Evolutionary conservation across 73 alveolate genomes (phyloP), one percentile per base, ranked within the genome.

Genomic region (Breviolum minutum): DNA sequence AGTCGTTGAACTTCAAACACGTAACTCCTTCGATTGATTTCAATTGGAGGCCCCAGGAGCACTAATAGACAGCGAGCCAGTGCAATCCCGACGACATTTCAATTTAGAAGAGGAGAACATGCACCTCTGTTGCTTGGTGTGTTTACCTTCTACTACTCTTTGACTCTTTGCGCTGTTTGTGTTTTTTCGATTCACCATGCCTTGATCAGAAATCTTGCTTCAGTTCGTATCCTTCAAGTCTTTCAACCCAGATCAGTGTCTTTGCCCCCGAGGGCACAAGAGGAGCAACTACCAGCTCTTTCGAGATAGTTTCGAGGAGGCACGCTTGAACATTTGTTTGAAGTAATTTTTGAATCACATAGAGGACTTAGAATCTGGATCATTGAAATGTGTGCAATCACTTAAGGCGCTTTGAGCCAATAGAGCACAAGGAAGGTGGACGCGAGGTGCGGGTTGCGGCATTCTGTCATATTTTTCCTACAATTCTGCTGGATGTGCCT

Each of bases 61-160:
- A 6, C 88, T 91, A 20, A 29, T 91, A 30, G 97, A 91, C 68
- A 60, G 88, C 29, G 97, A 91, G 76, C 81, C 48, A 22, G 63
- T 91, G 88, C 97, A 71, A 63, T 71, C 97, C 22, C 79, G 97
- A 26, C 63, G 97, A 32, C 97, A 73, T 62, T 91, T 70, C 83
- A 30, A 68, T 63, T 69, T 73, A 40, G 76, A 19, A 32, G 83
- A 66, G 95, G 95, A 63, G 95, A 63, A 73, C 68, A 6, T 10
- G 40, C 54, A 9, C 54, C 91, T 40, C 54, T 3, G 54, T 40
- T 40, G 54, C 54, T 40, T 40, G 54, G 54, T 40, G 54, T 22
- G 83, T 22, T 22, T 66, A 7, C 22, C 74, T 66, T 66, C 16
- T 66, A 4, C 74, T 66, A 66, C 74, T 13, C 22, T 66, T n/a